Base-by-base conservation (phyloP, 805 yeast genomes). In the Kodamaea hsintzibuensis region DNA sequence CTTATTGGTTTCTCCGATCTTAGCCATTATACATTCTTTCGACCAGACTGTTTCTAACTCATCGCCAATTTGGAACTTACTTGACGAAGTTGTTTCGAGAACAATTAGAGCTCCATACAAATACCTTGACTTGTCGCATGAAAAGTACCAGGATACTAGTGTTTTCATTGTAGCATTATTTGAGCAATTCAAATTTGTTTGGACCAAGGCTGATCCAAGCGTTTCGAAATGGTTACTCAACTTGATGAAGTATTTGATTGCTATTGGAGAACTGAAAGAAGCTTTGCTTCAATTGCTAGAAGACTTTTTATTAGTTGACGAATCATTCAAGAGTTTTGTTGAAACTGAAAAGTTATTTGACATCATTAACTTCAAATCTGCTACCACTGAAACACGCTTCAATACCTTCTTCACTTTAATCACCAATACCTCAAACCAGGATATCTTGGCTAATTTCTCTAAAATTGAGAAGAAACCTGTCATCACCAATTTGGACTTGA, bases 31-130 rank as follows among this genome's bases (percentile, higher is more conserved):
- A 1, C 75, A 78, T 50, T 78, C 91, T 7, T 64, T 86, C 7
- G 69, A 56, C 13, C 37, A 35, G 1, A 50, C 42, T 10, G 42
- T 37, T n/a, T n/a, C 14, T 2, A 40, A 30, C 17, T 14, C 39
- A 8, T 22, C 19, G n/a, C 43, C 39, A 39, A 63, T 91, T 2
- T 86, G 90, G 86, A 73, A 72, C 9, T 66, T 90, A 30, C 57
- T 93, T 6, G 97, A 93, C 64, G 95, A 92, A 66, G 73, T 90
- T 0, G 77, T 91, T 30, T 76, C 90, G 0, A 79, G 97, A 57
- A 78, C 86, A 56, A 79, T 86, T 38, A 79, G 82, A 57, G 70
- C 91, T 0, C 98, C 98, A 0, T 95, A 88, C 71, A 91, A 89
- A 64, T 93, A 91, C 61, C 79, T 90, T 51, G 98, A 93, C 64